phyloP scores from a whole-genome alignment of 164 flowering plant species.

The Berberis thunbergii region DNA sequence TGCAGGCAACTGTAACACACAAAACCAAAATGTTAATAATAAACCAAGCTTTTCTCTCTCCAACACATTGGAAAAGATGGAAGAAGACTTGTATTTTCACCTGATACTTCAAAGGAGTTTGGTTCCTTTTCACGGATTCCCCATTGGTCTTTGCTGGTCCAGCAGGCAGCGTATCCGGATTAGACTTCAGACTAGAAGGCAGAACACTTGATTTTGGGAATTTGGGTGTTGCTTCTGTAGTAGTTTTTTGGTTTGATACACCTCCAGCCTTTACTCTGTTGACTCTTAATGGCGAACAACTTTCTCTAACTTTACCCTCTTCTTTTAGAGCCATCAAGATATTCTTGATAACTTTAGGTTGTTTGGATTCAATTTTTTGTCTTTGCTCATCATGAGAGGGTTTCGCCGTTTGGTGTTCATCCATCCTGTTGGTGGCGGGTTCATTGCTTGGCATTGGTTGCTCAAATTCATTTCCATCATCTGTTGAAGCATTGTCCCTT shows the following conservation, averaged over 20 bases:
- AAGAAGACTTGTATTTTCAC: slow-evolving; percentile 22
- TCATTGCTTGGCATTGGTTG: slow-evolving; percentile 31
- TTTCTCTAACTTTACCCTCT: slow-evolving; percentile 65
- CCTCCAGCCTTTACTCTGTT: slow-evolving; percentile 39
- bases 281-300: slow-evolving; percentile 79
- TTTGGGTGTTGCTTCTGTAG: slow-evolving; percentile 48
- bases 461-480: slow-evolving; percentile 39
- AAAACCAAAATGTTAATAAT: slow-evolving; percentile 3
- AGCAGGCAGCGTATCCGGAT: slow-evolving; percentile 29
- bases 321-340: slow-evolving; percentile 75
- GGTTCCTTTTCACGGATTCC: slow-evolving; percentile 45
- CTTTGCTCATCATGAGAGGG: slow-evolving; percentile 25
- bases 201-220: slow-evolving; percentile 35
- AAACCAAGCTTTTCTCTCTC: too few species aligned
- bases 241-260: slow-evolving; percentile 32
- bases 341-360: slow-evolving; percentile 60
- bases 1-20: slow-evolving; percentile 44
- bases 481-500: slow-evolving; percentile 34
- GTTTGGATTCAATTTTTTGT: slow-evolving; percentile 38
- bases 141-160: slow-evolving; percentile 29
- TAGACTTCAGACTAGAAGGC: slow-evolving; percentile 38
- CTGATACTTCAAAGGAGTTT: slow-evolving; percentile 59
- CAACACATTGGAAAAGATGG: not conserved
- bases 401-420: slow-evolving; percentile 27
- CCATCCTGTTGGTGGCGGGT: slow-evolving; percentile 17